Evolutionary conservation across 1,284 basidiomycete species (phyloP).

Genomic region (Ceratobasidium sp.): DNA sequence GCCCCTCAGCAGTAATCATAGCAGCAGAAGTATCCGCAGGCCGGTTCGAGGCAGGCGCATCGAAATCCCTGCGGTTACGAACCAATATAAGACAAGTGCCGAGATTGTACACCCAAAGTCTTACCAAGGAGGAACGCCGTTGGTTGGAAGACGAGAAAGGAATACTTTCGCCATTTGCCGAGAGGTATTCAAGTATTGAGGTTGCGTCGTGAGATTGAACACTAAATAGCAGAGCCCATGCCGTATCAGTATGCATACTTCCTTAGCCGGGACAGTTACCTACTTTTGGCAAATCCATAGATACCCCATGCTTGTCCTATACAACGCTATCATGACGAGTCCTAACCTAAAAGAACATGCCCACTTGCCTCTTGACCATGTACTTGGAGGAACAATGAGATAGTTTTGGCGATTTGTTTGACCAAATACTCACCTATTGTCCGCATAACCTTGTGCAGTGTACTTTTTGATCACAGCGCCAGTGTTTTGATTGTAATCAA

Average conservation of each 20-base stretch:
- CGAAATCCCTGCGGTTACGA: conserved; percentile 71
- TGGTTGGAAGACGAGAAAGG: conserved; percentile 65
- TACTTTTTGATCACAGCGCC: conserved; percentile 68
- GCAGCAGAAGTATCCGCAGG: conserved; percentile 76
- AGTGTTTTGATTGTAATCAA: conserved; percentile 75
- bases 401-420: background rate
- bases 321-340: background rate
- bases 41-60: conserved; percentile 69
- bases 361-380: conserved; percentile 67
- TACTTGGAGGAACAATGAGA: conserved; percentile 59
- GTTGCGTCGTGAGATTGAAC: conserved; percentile 66
- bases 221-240: conserved; percentile 59
- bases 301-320: conserved; percentile 76
- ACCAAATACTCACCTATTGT: conserved; percentile 60
- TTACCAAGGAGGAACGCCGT: conserved; percentile 73
- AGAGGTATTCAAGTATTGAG: conserved; percentile 69
- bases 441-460: conserved; percentile 73
- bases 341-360: background rate
- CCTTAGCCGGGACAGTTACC: conserved; percentile 50
- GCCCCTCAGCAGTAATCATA: conserved; percentile 68
- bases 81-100: background rate
- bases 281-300: conserved; percentile 77
- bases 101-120: conserved; percentile 33
- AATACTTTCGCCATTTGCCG: conserved; percentile 71
- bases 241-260: background rate